Evolutionary conservation across 225 moss, liverwort and hornwort genomes (phyloP).

Genomic region (Rhytidiadelphus loreus): DNA sequence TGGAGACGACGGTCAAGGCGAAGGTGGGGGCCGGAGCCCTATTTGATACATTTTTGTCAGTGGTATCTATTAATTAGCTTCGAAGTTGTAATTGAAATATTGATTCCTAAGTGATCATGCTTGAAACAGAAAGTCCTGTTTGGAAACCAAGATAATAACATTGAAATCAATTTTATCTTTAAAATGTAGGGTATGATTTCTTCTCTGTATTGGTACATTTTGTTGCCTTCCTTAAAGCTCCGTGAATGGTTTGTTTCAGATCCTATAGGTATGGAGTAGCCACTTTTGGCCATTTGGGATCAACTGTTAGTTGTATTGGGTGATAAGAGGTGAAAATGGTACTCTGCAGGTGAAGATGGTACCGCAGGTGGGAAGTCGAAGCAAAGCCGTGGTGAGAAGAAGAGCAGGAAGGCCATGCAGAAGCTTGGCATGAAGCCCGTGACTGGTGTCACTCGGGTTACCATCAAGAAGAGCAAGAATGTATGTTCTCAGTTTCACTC

Average conservation of each 20-base stretch:
- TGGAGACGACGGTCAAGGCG: conserved; percentile 63
- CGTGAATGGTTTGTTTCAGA: neutral
- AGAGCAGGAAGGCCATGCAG: conserved; percentile 99
- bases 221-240: no score
- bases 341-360: conserved; percentile 64
- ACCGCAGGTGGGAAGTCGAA: conserved; percentile 79
- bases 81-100: neutral
- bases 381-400: conserved; percentile 99
- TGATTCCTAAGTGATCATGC: neutral
- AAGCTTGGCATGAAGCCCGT: conserved; percentile 99
- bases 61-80: neutral
- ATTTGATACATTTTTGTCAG: neutral
- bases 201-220: neutral
- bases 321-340: neutral
- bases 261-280: neutral
- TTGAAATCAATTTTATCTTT: neutral
- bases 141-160: no score
- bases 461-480: conserved; percentile 99
- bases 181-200: neutral
- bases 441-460: conserved; percentile 88
- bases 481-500: conserved; percentile 7
- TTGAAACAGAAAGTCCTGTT: neutral
- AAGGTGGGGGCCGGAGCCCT: conserved; percentile 18
- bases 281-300: neutral
- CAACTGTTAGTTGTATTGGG: neutral